Evolutionary conservation across 192 early-diverging fungal species (phyloP).

Genomic region (Coemansia sp.): DNA sequence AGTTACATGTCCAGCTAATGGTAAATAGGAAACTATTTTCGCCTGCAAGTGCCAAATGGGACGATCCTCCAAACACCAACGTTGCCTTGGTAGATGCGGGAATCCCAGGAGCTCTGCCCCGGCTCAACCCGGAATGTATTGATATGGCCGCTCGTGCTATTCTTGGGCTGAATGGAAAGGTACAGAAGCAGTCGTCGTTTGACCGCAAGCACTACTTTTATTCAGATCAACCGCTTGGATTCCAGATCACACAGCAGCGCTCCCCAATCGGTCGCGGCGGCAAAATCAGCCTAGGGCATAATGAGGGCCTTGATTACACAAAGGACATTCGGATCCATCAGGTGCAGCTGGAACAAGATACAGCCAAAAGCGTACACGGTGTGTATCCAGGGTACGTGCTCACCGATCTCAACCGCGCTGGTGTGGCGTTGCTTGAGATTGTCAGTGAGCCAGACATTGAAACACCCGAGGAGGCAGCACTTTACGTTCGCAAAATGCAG

Average conservation of each 20-base stretch:
- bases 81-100: slow-evolving; percentile 79
- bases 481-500: slow-evolving; percentile 80
- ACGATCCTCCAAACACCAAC: slow-evolving; percentile 71
- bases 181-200: slow-evolving; percentile 72
- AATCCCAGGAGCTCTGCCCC: slow-evolving; percentile 83
- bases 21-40: slow-evolving; percentile 86
- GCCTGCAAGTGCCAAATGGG: slow-evolving; percentile 43
- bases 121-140: slow-evolving; percentile 75
- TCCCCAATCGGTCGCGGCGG: slow-evolving; percentile 81
- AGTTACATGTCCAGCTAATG: slow-evolving; percentile 85
- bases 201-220: slow-evolving; percentile 98
- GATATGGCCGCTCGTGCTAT: slow-evolving; percentile 73
- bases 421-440: slow-evolving; percentile 88
- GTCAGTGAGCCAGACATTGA: slow-evolving; percentile 86
- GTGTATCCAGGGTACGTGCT: slow-evolving; percentile 61
- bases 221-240: slow-evolving; percentile 88
- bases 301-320: slow-evolving; percentile 64
- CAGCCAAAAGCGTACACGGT: slow-evolving; percentile 79
- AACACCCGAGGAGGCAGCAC: slow-evolving; percentile 73
- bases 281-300: slow-evolving; percentile 54
- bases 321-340: slow-evolving; percentile 72
- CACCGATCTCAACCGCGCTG: slow-evolving; percentile 86
- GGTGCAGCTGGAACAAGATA: slow-evolving; percentile 92
- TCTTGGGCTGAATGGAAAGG: slow-evolving; percentile 66
- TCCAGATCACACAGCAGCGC: slow-evolving; percentile 92